phyloP scores from a whole-genome alignment of 2,329 filamentous ascomycete genomes.

The Periconia sp. region DNA sequence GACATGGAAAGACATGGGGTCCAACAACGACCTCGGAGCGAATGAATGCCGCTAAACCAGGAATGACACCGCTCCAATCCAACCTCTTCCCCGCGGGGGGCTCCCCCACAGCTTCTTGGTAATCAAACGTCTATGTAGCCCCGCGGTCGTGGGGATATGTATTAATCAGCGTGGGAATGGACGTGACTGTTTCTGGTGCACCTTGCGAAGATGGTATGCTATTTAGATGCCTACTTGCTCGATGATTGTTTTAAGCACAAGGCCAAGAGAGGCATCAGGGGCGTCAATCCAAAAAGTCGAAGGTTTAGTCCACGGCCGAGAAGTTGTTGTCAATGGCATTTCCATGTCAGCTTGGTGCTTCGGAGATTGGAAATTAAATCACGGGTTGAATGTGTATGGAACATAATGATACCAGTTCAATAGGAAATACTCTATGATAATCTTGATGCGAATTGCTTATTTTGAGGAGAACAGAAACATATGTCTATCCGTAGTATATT shows the following conservation, averaged over 20 bases:
- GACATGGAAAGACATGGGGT: not conserved
- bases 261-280: not conserved
- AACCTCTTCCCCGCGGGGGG: not conserved
- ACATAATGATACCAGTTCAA: too few relatives aligned
- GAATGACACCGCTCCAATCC: not conserved
- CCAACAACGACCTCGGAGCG: not conserved
- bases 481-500: not conserved
- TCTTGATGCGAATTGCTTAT: too few relatives aligned
- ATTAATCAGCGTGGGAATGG: not conserved
- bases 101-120: too few relatives aligned
- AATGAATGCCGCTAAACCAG: not conserved
- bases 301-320: not conserved
- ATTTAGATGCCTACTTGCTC: not conserved
- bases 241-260: not conserved
- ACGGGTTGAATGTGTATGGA: too few relatives aligned
- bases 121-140: too few relatives aligned
- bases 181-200: not conserved
- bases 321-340: not conserved
- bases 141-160: not conserved
- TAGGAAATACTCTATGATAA: too few relatives aligned
- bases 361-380: too few relatives aligned
- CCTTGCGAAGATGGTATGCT: not conserved
- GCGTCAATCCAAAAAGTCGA: not conserved
- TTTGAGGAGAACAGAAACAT: too few relatives aligned
- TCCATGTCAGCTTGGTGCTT: not conserved